phyloP scores from a whole-genome alignment of 306 rosid species.

The Dryas alaskensis region DNA sequence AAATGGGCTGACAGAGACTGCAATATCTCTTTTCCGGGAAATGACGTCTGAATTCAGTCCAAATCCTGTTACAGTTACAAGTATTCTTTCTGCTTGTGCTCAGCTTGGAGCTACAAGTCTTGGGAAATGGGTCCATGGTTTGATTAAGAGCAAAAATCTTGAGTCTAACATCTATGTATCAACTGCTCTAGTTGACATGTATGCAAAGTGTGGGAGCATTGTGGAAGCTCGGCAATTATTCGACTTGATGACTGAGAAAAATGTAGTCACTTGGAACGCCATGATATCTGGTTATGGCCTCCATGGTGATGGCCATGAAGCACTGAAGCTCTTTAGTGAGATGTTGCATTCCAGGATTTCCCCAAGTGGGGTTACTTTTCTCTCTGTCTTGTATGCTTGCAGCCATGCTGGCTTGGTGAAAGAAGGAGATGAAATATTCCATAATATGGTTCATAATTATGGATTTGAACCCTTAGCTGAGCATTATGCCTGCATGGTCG shows the following conservation, averaged over 20 bases:
- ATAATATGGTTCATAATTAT: constrained; percentile 62
- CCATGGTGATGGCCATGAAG: constrained; percentile 83
- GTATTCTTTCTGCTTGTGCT: constrained; percentile 92
- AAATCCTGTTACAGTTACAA: constrained; percentile 73
- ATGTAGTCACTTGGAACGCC: constrained; percentile 88
- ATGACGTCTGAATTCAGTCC: constrained; percentile 69
- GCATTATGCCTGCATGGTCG: constrained; percentile 98
- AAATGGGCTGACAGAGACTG: constrained; percentile 75
- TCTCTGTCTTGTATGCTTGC: constrained; percentile 83
- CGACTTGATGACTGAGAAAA: constrained; percentile 68
- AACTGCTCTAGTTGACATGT: constrained; percentile 87
- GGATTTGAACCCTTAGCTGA: constrained; percentile 65
- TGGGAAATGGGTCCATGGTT: constrained; percentile 81
- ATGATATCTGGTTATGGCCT: constrained; percentile 95
- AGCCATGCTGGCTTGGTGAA: constrained; percentile 90
- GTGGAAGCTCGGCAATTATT: constrained; percentile 67
- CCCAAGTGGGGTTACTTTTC: constrained; percentile 76
- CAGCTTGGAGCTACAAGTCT: constrained; percentile 84
- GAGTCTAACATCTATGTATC: constrained; percentile 72
- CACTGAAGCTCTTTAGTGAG: constrained; percentile 64
- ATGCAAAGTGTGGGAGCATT: constrained; percentile 89
- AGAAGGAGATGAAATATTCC: constrained; percentile 73
- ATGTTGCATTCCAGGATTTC: constrained; percentile 57
- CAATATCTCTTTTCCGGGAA: constrained; percentile 74
- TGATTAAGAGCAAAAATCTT: constrained; percentile 63